These are phyloP conservation scores for Lichina pygmaea DNA, from an alignment of 495 filamentous ascomycete genomes.

Conservation along the genomic window DNA sequence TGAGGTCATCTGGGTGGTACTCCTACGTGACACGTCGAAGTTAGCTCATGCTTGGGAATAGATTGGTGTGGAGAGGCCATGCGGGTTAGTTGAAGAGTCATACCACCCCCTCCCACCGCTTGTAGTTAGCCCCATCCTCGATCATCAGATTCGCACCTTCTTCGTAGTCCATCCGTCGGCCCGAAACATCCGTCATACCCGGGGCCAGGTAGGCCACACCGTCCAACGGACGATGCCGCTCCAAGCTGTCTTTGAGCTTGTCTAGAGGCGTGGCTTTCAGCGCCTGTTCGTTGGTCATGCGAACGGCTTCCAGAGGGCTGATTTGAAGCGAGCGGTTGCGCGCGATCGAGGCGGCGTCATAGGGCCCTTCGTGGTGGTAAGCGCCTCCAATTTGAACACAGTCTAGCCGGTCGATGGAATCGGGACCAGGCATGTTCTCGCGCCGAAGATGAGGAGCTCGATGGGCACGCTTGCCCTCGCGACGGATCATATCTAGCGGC, in stretches of 20 bases:
- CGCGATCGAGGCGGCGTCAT: slow-evolving; percentile 53
- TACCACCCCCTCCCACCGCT: slow-evolving; percentile 39
- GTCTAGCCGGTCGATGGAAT: slow-evolving; percentile 64
- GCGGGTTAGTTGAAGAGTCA: slow-evolving; percentile 7
- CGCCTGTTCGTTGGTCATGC: slow-evolving; percentile 45
- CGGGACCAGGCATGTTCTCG: slow-evolving; percentile 37
- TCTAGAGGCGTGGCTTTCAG: slow-evolving; percentile 61
- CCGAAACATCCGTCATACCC: slow-evolving; percentile 34
- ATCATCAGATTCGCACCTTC: slow-evolving; percentile 70
- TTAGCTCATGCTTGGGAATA: not conserved
- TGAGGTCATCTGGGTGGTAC: slow-evolving; percentile 43
- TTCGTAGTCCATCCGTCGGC: slow-evolving; percentile 47
- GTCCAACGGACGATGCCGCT: slow-evolving; percentile 58
- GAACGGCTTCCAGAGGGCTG: slow-evolving; percentile 56
- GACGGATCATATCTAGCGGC: slow-evolving; percentile 32
- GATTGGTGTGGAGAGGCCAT: not conserved
- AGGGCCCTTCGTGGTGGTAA: slow-evolving; percentile 87
- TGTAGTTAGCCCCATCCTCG: slow-evolving; percentile 38
- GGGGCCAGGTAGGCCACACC: slow-evolving; percentile 56
- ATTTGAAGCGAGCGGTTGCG: slow-evolving; percentile 33
- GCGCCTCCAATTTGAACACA: slow-evolving; percentile 17
- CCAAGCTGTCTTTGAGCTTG: slow-evolving; percentile 46
- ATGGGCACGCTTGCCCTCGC: slow-evolving; percentile 30
- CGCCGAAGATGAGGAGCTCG: slow-evolving; percentile 33
- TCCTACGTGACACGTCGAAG: slow-evolving; percentile 14